A percentile compares a stretch with the other conserved stretches of the same genome.
These are phyloP conservation scores for Kluyveromyces dobzhanskii DNA, from an alignment of 805 yeast species.

Conservation along the genomic window DNA sequence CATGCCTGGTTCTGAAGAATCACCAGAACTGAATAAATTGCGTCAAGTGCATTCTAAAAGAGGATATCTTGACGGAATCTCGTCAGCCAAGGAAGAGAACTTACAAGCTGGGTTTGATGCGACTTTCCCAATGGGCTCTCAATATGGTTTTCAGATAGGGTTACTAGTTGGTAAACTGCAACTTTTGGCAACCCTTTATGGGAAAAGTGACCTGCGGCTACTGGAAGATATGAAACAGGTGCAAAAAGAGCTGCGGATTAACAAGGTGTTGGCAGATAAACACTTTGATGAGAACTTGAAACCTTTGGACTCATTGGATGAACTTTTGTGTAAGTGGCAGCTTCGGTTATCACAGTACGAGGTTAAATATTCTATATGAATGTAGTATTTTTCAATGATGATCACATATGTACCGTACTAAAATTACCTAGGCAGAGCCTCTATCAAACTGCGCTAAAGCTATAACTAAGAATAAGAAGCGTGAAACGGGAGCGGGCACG, in stretches of 20 bases:
- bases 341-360: constrained; percentile 12
- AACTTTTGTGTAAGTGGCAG: constrained; percentile 41
- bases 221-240: constrained; percentile 31
- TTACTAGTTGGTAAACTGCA: constrained; percentile 48
- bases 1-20: constrained; percentile 3
- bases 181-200: constrained; percentile 16
- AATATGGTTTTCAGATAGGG: constrained; percentile 60
- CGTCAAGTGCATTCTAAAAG: constrained; percentile 61
- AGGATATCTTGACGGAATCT: constrained; percentile 79
- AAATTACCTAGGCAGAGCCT: too few relatives aligned
- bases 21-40: constrained; percentile 32
- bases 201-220: constrained; percentile 13
- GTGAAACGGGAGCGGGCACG: too few relatives aligned
- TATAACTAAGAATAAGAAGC: too few relatives aligned
- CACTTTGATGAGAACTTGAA: constrained; percentile 47
- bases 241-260: constrained; percentile 46
- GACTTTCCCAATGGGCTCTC: constrained; percentile 71
- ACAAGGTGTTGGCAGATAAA: constrained; percentile 44
- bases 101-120: constrained; percentile 76
- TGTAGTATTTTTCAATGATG: too few relatives aligned
- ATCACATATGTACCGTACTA: too few relatives aligned
- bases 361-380: constrained; percentile 9
- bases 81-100: constrained; percentile 55
- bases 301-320: constrained; percentile 28
- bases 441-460: too few relatives aligned